phyloP scores from a whole-genome alignment of 2,329 filamentous ascomycete genomes.

The Macrophomina tecta region DNA sequence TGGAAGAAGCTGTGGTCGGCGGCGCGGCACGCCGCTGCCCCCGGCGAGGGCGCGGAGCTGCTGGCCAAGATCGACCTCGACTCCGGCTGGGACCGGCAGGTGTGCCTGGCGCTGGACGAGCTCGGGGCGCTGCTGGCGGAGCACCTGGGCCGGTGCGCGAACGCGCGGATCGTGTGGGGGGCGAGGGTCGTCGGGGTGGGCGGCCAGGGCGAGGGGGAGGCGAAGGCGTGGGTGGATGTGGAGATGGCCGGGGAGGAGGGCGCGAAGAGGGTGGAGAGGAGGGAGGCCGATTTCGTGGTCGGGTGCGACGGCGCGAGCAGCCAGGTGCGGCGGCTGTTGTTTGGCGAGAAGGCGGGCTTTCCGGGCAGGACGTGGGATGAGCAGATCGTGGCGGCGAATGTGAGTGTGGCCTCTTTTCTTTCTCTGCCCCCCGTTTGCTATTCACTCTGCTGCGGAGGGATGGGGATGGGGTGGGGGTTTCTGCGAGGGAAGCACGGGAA shows the following conservation, averaged over 20 bases:
- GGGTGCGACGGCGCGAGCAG: conserved; percentile 45
- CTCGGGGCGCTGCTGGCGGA: conserved; percentile 38
- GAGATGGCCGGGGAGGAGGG: conserved; percentile 31
- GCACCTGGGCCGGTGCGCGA: conserved; percentile 35
- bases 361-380: conserved; percentile 66
- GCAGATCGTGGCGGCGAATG: conserved; percentile 69
- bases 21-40: conserved; percentile 36
- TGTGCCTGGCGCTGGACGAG: conserved; percentile 40
- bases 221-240: conserved; percentile 38
- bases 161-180: conserved; percentile 40
- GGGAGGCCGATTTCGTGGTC: conserved; percentile 42
- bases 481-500: too few species aligned
- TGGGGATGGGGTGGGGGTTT: neutral
- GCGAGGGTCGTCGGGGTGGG: conserved; percentile 41
- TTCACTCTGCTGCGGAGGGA: neutral
- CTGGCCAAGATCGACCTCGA: conserved; percentile 33
- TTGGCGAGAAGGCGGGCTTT: conserved; percentile 47
- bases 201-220: conserved; percentile 38
- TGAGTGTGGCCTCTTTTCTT: conserved; percentile 38
- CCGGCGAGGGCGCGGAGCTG: conserved; percentile 26
- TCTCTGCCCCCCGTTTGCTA: too few species aligned
- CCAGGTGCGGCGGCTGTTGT: conserved; percentile 40
- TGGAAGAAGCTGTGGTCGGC: conserved; percentile 22
- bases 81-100: conserved; percentile 38
- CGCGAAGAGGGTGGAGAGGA: conserved; percentile 28